phyloP scores from a whole-genome alignment of 163 green algal genomes.

The Chlamydomonas reinhardtii region DNA sequence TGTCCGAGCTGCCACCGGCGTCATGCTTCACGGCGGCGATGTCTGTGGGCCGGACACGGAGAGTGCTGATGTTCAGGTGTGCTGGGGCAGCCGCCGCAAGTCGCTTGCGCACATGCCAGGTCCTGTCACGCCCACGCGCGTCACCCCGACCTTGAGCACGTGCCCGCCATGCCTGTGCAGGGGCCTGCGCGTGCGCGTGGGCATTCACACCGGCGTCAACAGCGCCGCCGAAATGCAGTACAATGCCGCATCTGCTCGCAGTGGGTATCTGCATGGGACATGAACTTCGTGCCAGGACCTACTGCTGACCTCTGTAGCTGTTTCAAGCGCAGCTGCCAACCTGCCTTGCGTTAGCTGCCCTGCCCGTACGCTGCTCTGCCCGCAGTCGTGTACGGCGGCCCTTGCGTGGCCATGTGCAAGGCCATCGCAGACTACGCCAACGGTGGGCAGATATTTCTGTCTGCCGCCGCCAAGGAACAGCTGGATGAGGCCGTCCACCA shows the following conservation, averaged over 20 bases:
- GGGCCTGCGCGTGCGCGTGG: conserved; percentile 62
- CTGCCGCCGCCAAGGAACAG: neutral
- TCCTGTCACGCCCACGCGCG: too few species aligned
- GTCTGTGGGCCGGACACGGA: neutral
- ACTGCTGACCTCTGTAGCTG: too few species aligned
- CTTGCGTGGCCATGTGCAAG: conserved; percentile 31
- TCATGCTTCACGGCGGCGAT: neutral
- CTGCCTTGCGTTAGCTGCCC: too few species aligned
- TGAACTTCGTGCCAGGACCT: too few species aligned
- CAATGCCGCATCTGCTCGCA: conserved; percentile 42
- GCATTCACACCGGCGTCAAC: conserved; percentile 51
- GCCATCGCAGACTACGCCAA: conserved; percentile 48
- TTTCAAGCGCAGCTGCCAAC: too few species aligned
- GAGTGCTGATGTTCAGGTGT: conserved; percentile 27
- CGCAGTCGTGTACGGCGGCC: conserved; percentile 42
- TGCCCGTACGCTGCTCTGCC: too few species aligned
- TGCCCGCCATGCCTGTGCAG: neutral
- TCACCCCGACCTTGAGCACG: too few species aligned
- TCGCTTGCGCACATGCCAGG: too few species aligned
- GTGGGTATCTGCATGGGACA: too few species aligned
- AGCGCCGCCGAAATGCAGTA: conserved; percentile 21
- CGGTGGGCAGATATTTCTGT: conserved; percentile 44
- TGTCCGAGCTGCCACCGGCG: neutral
- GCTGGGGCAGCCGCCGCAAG: neutral
- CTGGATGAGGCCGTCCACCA: conserved; percentile 26